Evolutionary conservation across 768 basidiomycete species (phyloP).

Genomic region (Coprinopsis sp.): DNA sequence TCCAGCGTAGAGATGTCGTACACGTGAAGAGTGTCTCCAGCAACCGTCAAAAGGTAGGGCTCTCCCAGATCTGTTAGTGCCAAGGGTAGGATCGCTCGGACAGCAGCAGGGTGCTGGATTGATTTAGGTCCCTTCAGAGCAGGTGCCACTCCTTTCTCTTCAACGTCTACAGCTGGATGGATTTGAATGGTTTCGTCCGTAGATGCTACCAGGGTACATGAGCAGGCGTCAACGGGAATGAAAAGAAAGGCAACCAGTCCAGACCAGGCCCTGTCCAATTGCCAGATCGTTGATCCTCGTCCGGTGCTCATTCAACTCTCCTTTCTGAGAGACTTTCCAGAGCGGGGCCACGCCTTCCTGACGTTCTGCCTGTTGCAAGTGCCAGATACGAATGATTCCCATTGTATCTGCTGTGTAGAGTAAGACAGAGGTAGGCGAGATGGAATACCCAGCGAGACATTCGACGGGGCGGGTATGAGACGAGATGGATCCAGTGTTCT

Average conservation of each 20-base stretch:
- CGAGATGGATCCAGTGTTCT: conserved; percentile 63
- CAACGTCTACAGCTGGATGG: conserved; percentile 29
- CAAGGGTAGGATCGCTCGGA: conserved; percentile 71
- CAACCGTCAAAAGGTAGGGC: conserved; percentile 75
- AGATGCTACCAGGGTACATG: conserved; percentile 52
- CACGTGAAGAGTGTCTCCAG: conserved; percentile 77
- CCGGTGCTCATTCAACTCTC: conserved; percentile 68
- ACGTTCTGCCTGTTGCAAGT: conserved; percentile 43
- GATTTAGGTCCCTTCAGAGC: conserved; percentile 39
- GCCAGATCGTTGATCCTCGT: conserved; percentile 77
- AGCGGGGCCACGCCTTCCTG: conserved; percentile 25
- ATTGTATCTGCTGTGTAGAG: conserved; percentile 90
- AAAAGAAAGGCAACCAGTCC: conserved; percentile 63
- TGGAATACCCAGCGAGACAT: conserved; percentile 53
- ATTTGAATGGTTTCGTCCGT: conserved; percentile 82
- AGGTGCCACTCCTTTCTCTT: not conserved
- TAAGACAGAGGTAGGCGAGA: conserved; percentile 41
- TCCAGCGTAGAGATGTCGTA: conserved; percentile 71
- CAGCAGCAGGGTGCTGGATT: conserved; percentile 58
- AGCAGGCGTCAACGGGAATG: not conserved
- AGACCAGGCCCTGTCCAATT: conserved; percentile 67
- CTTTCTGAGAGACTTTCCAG: conserved; percentile 47
- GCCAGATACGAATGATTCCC: conserved; percentile 85
- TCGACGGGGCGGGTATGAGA: conserved; percentile 88
- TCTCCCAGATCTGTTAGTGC: conserved; percentile 57